Evolutionary conservation across 441 rosid species (phyloP), one percentile per base, ranked within the genome.

Genomic region (Erodium moschatum): DNA sequence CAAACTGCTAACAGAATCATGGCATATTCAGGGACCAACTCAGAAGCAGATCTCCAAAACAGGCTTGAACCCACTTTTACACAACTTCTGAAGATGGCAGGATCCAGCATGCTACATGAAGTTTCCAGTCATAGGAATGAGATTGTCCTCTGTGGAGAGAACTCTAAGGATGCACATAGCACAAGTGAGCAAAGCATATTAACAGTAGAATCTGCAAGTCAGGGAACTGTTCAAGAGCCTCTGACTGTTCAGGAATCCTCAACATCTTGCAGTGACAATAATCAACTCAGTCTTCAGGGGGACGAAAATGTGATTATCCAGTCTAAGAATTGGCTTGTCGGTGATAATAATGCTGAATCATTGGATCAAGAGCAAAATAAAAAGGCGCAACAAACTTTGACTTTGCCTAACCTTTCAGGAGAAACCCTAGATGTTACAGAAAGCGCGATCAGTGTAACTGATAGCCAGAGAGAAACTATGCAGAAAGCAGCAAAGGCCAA

Each of bases 61-160:
- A 60, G 71, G 64, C 64, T 70, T 35, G 63, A 69, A 70, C 58
- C 75, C 20, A 72, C 96, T 24, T 89, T 78, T 60, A 13, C 82
- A 83, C 84, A 87, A 84, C 96, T 89, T 65, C 64, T 87, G 44
- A 74, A 78, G 19, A 78, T 75, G 78, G 83, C 76, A 62, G 87
- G 79, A 69, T 77, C 83, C 46, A 65, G 73, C 69, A 69, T 63
- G 70, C 76, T 54, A 24, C 78, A 73, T 66, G 82, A 78, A 71
- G 78, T 70, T 66, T 69, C 66, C 44, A 67, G 68, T 70, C 78
- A 65, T 29, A 79, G 66, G 67, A 69, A 44, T 64, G 80, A 66
- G 52, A 72, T 64, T 63, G 31, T 58, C 52, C 64, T 73, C 58
- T 64, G 75, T 48, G 61, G 65, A 63, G 77, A 79, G 66, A 79